Percentiles rank a stretch among this genome's conserved stretches.
Evolutionary conservation across 768 basidiomycete species (phyloP).

Genomic region (Leccinum boreale): DNA sequence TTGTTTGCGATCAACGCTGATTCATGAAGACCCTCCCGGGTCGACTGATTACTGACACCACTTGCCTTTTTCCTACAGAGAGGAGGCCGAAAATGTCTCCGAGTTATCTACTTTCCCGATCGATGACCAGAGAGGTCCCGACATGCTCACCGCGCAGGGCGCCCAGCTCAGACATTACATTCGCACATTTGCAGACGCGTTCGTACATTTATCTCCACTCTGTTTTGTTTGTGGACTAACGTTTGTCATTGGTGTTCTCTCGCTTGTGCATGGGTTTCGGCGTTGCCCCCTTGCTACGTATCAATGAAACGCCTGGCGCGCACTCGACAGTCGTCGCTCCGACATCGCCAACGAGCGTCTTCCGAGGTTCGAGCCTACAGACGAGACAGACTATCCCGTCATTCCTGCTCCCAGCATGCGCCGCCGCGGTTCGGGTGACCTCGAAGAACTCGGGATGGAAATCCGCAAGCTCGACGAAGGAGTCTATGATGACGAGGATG

Average conservation of each 20-base stretch:
- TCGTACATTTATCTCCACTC: conserved; percentile 29
- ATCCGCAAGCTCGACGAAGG: conserved; percentile 63
- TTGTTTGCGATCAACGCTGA: neutral
- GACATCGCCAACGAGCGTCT: conserved; percentile 76
- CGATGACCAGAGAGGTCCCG: conserved; percentile 41
- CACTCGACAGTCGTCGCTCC: conserved; percentile 53
- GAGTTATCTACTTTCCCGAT: conserved; percentile 47
- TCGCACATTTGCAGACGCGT: conserved; percentile 76
- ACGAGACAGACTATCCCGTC: conserved; percentile 35
- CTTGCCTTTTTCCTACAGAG: conserved; percentile 37
- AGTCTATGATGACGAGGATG: conserved; percentile 38
- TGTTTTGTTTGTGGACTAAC: neutral
- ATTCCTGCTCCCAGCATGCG: conserved; percentile 68
- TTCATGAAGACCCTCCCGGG: neutral
- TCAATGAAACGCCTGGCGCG: neutral
- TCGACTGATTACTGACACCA: neutral
- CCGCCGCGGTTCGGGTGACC: conserved; percentile 36
- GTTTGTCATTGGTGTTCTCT: neutral
- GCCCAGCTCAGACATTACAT: conserved; percentile 58
- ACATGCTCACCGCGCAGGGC: conserved; percentile 62
- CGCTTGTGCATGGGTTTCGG: neutral
- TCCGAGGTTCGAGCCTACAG: conserved; percentile 47
- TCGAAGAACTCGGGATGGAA: conserved; percentile 57
- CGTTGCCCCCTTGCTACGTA: neutral
- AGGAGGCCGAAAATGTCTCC: conserved; percentile 76